Percentiles rank a stretch among this genome's conserved stretches.
These are phyloP conservation scores for Globisporangium cystogenes DNA, from an alignment of 352 stramenopile genomes.

Conservation along the genomic window DNA sequence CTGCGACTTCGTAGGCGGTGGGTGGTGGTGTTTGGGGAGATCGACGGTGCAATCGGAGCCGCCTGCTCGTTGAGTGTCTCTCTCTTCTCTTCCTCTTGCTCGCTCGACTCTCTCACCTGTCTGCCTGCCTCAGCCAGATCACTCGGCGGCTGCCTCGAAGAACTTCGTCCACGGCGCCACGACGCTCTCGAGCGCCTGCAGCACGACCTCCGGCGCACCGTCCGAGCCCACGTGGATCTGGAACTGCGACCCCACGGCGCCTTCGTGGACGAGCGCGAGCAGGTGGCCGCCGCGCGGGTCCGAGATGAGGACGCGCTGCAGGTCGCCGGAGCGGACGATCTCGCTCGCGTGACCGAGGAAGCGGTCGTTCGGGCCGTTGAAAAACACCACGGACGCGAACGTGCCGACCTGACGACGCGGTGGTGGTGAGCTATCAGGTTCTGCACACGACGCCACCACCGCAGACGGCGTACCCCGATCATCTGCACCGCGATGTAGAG, in stretches of 20 bases:
- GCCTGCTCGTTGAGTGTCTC: too few relatives aligned
- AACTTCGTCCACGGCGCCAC: slow-evolving; percentile 10
- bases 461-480: slow-evolving; percentile 22
- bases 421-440: too few relatives aligned
- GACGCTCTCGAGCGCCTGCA: slow-evolving; percentile 18
- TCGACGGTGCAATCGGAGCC: too few relatives aligned
- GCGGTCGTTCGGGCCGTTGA: slow-evolving; percentile 8
- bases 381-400: slow-evolving; percentile 18
- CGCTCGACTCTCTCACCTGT: too few relatives aligned
- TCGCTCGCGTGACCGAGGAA: slow-evolving; percentile 11
- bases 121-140: slow-evolving; percentile 1
- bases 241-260: slow-evolving; percentile 13
- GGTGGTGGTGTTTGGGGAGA: too few relatives aligned
- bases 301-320: slow-evolving; percentile 22
- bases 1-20: too few relatives aligned
- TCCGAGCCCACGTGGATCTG: slow-evolving; percentile 39
- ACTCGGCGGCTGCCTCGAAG: slow-evolving; percentile 3
- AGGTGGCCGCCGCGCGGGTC: slow-evolving; percentile 20
- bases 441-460: not conserved
- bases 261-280: slow-evolving; percentile 25
- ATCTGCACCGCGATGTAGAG: slow-evolving; percentile 31
- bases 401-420: slow-evolving; percentile 7
- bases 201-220: slow-evolving; percentile 16
- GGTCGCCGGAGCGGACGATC: slow-evolving; percentile 14
- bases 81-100: too few relatives aligned